Conservation (phyloP, 2,329 filamentous ascomycete genomes). For the Fusarium goolgardi region DNA sequence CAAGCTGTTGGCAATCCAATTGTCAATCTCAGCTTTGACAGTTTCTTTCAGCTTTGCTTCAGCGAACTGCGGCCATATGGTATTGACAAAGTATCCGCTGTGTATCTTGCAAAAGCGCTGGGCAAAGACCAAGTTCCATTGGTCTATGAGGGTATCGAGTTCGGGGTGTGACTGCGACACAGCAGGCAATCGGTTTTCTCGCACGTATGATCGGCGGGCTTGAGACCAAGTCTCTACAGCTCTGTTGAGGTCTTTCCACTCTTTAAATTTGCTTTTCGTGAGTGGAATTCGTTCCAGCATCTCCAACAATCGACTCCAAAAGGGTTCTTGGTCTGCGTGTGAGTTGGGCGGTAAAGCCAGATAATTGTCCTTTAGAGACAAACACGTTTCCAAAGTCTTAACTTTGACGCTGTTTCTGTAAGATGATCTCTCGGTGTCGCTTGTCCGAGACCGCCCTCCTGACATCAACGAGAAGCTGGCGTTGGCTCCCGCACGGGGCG, state of each 20-base stretch:
- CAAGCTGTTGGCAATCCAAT: background rate
- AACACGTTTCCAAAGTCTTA: background rate
- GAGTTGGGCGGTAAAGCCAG: accelerated
- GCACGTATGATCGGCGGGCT: background rate
- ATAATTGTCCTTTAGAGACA: background rate
- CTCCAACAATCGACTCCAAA: background rate
- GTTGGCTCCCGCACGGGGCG: background rate
- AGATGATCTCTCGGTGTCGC: accelerated
- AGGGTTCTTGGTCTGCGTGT: background rate
- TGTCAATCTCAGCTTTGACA: slow-evolving; percentile 1
- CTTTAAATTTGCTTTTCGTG: background rate
- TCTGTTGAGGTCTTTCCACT: background rate
- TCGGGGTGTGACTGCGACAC: background rate
- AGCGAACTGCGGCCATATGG: background rate
- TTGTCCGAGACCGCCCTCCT: background rate
- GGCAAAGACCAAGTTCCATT: slow-evolving; percentile 35
- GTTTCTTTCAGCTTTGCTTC: background rate
- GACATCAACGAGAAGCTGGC: too few relatives aligned
- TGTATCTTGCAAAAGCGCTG: slow-evolving; percentile 19
- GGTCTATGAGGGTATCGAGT: slow-evolving; percentile 26
- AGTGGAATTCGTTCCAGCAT: background rate
- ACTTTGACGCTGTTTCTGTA: background rate
- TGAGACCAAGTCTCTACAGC: slow-evolving; percentile 21
- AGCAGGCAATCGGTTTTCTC: slow-evolving; percentile 1
- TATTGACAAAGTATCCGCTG: slow-evolving; percentile 3